Base-by-base conservation (phyloP, 176 grass and related monocot species). In the Carex pumila region DNA sequence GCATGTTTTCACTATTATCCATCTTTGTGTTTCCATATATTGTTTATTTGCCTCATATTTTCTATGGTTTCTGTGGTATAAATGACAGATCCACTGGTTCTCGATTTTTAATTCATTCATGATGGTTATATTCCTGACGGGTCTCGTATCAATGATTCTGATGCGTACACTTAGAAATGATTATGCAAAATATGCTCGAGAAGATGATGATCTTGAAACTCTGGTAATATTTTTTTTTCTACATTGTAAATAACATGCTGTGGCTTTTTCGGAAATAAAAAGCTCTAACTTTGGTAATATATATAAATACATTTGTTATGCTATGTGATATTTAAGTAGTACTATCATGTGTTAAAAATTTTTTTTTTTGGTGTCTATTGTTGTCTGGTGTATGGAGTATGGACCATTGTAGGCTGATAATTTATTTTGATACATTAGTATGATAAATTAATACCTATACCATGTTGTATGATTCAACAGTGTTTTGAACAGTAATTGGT, bases 91-190 rank as follows among this genome's bases (percentile, higher is more conserved):
- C 71, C 95, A 97, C 77, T 97, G 95, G 95, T 94, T 97, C 79
- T 97, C 95, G 67, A 94, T 97, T 85, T 97, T 97, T 87, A 97
- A 97, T 87, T 97, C 95, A 90, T 92, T 97, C 84, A 97, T 97
- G 95, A 97, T 97, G 95, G 92, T 97, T 86, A 97, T 97, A 75
- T 97, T 97, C 86, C 90, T 97, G 84, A 94, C 92, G 19, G 95
- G 95, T 52, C 92, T 97, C 2, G 95, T 97, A 57, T 97, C 95
- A 39, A 94, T 97, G 95, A 94, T 97, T 87, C 71, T 97, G 86
- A 97, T 94, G 95, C 89, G 90, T 56, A 97, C 92, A 79, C 87
- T 97, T 62, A 94, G 95, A 91, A 94, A 97, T 79, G 95, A 97
- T 84, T 97, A 94, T 90, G 95, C 95, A 82, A 97, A 97, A 89